Base-by-base conservation (phyloP, 2,329 filamentous ascomycete genomes). In the Truncatella angustata region DNA sequence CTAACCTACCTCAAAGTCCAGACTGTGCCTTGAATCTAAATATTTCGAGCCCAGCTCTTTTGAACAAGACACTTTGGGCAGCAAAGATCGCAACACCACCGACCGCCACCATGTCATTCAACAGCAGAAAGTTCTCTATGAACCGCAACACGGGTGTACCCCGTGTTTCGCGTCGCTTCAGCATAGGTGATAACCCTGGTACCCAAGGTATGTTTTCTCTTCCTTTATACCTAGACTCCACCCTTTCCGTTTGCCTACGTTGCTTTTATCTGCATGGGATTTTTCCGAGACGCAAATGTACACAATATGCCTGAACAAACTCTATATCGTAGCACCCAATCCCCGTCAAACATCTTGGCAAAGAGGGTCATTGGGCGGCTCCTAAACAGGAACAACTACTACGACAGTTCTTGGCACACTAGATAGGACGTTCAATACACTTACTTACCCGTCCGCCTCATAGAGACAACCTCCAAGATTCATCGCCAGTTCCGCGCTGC, bases 401-500 rank as follows among this genome's bases (percentile, higher is more conserved):
- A 26, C 23, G n/a, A 40, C 47, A 42, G 3, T 36, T 23, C 44
- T 50, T 52, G 48, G 32, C 37, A 47, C 20, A 12, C 36, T 23
- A 48, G 26, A 40, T 54, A n/a, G 54, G 49, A 56, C 49, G 44
- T 50, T 49, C 50, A 46, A 39, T 54, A 57, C 46, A 56, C 56
- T 40, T 16, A 28, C 14, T 28, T 3, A 5, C 12, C 24, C 20
- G 18, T 49, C 35, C 24, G 26, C 49, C n/a, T n/a, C n/a, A 5
- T 67, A 95, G 91, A 96, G 76, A 79, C 85, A 59, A 84, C 81
- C 64, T 96, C 91, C 63, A 87, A 88, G 69, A 88, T 91, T 66
- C 92, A 97, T 72, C 84, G 87, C 57, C 88, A 95, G 68, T 96
- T 97, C 75, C 88, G 92, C 63, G 84, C 85, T 67, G 90, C 90